These are phyloP conservation scores for Digitaria exilis DNA, from an alignment of 202 grass and related monocot genomes.

Conservation along the genomic window DNA sequence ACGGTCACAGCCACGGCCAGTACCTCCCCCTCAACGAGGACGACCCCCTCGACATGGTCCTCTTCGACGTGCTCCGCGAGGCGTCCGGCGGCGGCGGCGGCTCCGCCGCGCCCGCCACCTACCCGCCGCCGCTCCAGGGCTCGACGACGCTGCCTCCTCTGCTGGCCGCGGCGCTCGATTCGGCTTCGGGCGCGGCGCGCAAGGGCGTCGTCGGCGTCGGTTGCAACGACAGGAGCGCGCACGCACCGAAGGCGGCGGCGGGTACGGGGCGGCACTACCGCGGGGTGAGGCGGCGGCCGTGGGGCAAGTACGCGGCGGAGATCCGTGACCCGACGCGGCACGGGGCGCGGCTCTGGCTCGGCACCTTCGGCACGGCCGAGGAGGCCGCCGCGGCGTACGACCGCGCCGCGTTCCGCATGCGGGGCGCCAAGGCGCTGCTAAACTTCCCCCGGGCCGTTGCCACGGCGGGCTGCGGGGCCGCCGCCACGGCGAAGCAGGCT, in stretches of 20 bases:
- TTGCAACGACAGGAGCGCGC: background rate
- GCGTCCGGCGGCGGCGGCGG: constrained; percentile 34
- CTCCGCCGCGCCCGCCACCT: background rate
- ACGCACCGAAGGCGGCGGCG: constrained; percentile 18
- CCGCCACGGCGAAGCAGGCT: background rate
- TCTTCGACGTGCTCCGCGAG: constrained; percentile 86
- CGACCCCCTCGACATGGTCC: constrained; percentile 94
- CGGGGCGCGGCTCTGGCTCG: constrained; percentile 85
- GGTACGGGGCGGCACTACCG: constrained; percentile 57
- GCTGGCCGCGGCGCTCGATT: background rate
- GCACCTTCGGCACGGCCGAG: constrained; percentile 91
- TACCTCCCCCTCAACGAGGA: constrained; percentile 85
- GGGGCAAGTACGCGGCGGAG: constrained; percentile 98
- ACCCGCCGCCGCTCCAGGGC: background rate
- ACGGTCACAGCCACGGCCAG: constrained; percentile 18
- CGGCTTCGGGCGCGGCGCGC: background rate
- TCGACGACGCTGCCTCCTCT: constrained; percentile 1
- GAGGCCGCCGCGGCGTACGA: constrained; percentile 84
- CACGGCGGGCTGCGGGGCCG: background rate
- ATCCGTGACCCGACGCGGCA: constrained; percentile 77
- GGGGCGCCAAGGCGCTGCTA: constrained; percentile 78
- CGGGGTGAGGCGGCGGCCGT: constrained; percentile 78
- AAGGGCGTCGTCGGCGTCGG: background rate
- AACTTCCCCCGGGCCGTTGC: constrained; percentile 70
- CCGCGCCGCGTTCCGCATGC: constrained; percentile 75